Conservation (phyloP, 768 basidiomycete species). For the Sporobolomyces pararoseus region DNA sequence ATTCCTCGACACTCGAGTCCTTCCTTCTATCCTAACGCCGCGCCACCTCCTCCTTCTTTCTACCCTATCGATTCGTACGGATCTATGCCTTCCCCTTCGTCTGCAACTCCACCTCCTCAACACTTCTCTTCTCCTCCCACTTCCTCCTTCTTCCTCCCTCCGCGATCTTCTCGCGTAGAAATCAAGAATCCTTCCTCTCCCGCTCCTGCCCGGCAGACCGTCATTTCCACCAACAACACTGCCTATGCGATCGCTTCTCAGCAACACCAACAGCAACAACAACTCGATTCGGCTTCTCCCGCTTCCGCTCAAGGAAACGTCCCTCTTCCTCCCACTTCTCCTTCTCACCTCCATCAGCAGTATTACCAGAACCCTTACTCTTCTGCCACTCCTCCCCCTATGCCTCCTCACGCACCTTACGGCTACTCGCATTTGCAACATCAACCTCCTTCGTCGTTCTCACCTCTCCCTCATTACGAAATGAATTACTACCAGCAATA, state of each 20-base stretch:
- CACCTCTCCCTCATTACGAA: background rate
- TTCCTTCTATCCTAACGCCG: slow-evolving; percentile 22
- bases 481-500: background rate
- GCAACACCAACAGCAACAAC: background rate
- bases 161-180: slow-evolving; percentile 26
- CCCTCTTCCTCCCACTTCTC: slow-evolving; percentile 2
- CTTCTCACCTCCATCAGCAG: background rate
- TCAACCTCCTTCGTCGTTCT: slow-evolving; percentile 4
- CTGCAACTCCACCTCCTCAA: slow-evolving; percentile 24
- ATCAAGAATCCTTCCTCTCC: slow-evolving; percentile 36
- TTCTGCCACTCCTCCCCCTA: background rate
- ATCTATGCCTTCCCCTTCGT: slow-evolving; percentile 23
- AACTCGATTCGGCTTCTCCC: slow-evolving; percentile 13
- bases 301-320: background rate
- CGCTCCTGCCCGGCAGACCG: slow-evolving; percentile 1
- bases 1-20: slow-evolving; percentile 32
- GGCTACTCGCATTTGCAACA: background rate
- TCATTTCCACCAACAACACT: slow-evolving; percentile 20
- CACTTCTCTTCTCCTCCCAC: slow-evolving; percentile 1
- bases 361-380: background rate
- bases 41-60: slow-evolving; percentile 13
- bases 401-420: no score
- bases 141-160: slow-evolving; percentile 38
- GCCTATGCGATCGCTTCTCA: slow-evolving; percentile 11
- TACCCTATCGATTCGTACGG: slow-evolving; percentile 24